phyloP scores from a whole-genome alignment of 2,329 filamentous ascomycete species.

The Alternaria panax region DNA sequence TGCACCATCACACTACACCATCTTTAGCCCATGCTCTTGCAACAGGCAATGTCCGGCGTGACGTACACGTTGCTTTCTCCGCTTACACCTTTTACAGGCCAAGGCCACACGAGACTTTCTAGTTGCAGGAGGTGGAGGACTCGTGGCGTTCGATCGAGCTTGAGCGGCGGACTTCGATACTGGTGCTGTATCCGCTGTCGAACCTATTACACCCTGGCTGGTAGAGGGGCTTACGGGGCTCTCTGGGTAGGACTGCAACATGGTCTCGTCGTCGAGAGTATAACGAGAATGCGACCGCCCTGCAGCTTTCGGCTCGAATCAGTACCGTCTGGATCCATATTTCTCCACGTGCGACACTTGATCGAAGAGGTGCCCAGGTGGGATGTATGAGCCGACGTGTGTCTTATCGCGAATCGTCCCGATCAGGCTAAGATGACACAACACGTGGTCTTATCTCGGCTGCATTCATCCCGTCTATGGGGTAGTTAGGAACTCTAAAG shows the following conservation, averaged over 20 bases:
- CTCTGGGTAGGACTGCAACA: conserved; percentile 12
- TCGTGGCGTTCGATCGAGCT: conserved; percentile 7
- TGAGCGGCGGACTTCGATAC: conserved; percentile 14
- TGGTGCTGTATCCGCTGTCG: background rate
- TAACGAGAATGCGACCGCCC: conserved; percentile 1
- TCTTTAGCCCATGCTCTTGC: conserved; percentile 1
- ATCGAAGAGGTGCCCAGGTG: background rate
- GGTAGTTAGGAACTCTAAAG: background rate
- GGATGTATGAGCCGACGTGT: conserved; percentile 6
- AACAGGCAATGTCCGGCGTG: conserved; percentile 1
- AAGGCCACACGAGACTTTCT: conserved; percentile 32
- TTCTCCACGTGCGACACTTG: conserved; percentile 2
- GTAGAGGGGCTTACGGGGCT: conserved; percentile 6
- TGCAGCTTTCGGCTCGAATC: background rate
- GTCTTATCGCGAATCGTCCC: conserved; percentile 7
- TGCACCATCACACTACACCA: conserved; percentile 32
- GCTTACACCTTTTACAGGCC: conserved; percentile 38
- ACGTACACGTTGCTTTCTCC: conserved; percentile 37
- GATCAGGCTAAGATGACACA: background rate
- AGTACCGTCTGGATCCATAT: background rate
- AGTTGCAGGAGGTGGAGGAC: conserved; percentile 6
- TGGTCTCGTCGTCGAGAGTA: conserved; percentile 5
- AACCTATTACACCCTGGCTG: background rate
- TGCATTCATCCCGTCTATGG: conserved; percentile 6
- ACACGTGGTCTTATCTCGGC: conserved; percentile 14